These are phyloP conservation scores for California macrophylla DNA, from an alignment of 441 rosid genomes.

Conservation along the genomic window DNA sequence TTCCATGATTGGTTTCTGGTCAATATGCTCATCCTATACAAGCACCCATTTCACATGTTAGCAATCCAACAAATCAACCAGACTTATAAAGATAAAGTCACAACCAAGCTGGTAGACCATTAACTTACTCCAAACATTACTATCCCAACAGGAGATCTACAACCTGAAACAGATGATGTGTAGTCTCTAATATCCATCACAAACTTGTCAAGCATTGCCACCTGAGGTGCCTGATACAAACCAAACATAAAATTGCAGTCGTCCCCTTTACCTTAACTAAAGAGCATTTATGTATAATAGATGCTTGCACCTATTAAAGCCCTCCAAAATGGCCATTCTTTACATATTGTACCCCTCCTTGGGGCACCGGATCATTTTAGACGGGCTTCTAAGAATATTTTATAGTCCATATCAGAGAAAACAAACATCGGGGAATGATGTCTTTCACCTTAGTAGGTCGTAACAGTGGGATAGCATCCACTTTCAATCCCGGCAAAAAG, in stretches of 20 bases:
- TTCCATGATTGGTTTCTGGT: constrained; percentile 40
- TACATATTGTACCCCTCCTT: background rate
- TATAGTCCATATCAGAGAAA: background rate
- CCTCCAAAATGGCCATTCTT: background rate
- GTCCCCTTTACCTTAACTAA: background rate
- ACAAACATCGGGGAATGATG: background rate
- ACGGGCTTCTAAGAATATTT: background rate
- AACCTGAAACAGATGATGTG: constrained; percentile 41
- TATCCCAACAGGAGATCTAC: constrained; percentile 47
- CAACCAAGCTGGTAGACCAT: constrained; percentile 5
- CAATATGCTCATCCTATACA: constrained; percentile 33
- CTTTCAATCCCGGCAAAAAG: constrained; percentile 71
- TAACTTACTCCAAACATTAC: constrained; percentile 66
- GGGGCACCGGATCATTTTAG: background rate
- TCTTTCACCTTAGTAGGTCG: constrained; percentile 25
- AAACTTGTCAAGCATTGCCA: constrained; percentile 37
- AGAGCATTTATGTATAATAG: background rate
- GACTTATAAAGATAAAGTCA: constrained; percentile 13
- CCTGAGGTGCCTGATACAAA: constrained; percentile 29
- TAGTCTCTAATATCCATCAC: constrained; percentile 50
- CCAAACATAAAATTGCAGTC: background rate
- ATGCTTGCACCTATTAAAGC: background rate
- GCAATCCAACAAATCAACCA: background rate
- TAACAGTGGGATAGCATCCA: constrained; percentile 49
- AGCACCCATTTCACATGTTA: constrained; percentile 17